Percentiles rank a stretch among this genome's conserved stretches.
Conservation (phyloP, 345 rosid species). For the Populus nigra region DNA sequence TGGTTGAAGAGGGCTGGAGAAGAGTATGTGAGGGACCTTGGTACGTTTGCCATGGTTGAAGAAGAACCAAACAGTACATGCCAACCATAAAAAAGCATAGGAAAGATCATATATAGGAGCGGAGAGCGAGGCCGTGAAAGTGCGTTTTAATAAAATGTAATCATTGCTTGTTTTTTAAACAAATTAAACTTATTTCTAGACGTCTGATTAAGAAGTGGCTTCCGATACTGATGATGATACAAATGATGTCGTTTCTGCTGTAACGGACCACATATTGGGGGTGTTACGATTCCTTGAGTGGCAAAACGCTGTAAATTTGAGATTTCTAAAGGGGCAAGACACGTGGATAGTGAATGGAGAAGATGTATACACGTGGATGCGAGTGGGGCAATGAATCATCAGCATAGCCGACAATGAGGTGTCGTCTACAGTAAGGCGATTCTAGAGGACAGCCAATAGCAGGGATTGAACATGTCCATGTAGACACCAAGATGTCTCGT, state of each 20-base stretch:
- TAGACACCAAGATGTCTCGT: slow-evolving; percentile 14
- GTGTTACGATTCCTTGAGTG: neutral
- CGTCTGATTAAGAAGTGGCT: slow-evolving; percentile 20
- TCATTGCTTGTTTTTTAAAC: slow-evolving; percentile 8
- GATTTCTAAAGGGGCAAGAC: slow-evolving; percentile 4
- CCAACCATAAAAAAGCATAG: slow-evolving; percentile 21
- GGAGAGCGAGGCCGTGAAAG: neutral
- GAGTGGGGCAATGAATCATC: slow-evolving; percentile 3
- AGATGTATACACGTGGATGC: slow-evolving; percentile 29
- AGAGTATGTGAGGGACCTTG: slow-evolving; percentile 34
- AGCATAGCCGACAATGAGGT: slow-evolving; percentile 31
- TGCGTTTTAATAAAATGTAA: slow-evolving; percentile 15
- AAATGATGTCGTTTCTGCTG: neutral
- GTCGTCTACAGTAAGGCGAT: slow-evolving; percentile 10
- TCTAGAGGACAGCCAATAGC: slow-evolving; percentile 25
- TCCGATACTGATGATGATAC: neutral
- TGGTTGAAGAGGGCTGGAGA: slow-evolving; percentile 31
- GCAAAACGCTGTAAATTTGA: slow-evolving; percentile 6
- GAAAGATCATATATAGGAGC: neutral
- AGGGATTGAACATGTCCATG: slow-evolving; percentile 27
- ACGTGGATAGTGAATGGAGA: slow-evolving; percentile 32
- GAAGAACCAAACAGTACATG: slow-evolving; percentile 16
- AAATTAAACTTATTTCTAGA: neutral
- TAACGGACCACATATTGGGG: neutral
- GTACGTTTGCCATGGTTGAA: slow-evolving; percentile 37